These are phyloP conservation scores for Westerdykella aurantiaca DNA, from an alignment of 2,329 filamentous ascomycete genomes.

Conservation along the genomic window DNA sequence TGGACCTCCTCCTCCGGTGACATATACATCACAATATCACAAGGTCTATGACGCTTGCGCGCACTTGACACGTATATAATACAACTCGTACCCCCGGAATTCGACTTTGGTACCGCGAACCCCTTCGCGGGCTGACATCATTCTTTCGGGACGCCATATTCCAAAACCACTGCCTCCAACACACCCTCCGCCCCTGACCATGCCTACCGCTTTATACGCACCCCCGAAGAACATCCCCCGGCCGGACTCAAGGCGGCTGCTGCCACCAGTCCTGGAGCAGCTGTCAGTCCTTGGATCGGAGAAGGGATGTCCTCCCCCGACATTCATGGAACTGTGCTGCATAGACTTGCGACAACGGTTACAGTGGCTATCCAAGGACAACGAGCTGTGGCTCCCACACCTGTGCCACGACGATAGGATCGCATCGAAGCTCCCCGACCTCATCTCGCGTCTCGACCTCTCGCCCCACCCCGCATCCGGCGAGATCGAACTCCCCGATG, in stretches of 20 bases:
- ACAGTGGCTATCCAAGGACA: constrained; percentile 56
- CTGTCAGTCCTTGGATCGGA: constrained; percentile 43
- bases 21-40: too few relatives aligned
- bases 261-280: constrained; percentile 59
- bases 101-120: too few relatives aligned
- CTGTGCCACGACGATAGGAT: constrained; percentile 61
- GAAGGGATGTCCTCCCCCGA: too few relatives aligned
- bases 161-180: background rate
- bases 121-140: too few relatives aligned
- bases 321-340: too few relatives aligned
- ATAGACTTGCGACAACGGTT: constrained; percentile 44
- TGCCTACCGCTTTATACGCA: too few relatives aligned
- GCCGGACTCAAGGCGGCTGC: constrained; percentile 52
- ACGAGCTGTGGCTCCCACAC: constrained; percentile 60
- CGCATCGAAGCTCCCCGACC: constrained; percentile 54
- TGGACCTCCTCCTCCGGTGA: too few relatives aligned
- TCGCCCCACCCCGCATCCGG: constrained; percentile 78
- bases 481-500: constrained; percentile 70
- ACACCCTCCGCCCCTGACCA: background rate
- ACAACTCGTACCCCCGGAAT: too few relatives aligned
- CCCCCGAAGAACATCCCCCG: constrained; percentile 39
- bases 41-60: too few relatives aligned
- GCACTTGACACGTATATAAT: too few relatives aligned
- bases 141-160: too few relatives aligned
- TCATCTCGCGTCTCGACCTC: constrained; percentile 58